These are phyloP conservation scores for Psidium friedrichsthalianum DNA, from an alignment of 345 rosid species.

Conservation along the genomic window DNA sequence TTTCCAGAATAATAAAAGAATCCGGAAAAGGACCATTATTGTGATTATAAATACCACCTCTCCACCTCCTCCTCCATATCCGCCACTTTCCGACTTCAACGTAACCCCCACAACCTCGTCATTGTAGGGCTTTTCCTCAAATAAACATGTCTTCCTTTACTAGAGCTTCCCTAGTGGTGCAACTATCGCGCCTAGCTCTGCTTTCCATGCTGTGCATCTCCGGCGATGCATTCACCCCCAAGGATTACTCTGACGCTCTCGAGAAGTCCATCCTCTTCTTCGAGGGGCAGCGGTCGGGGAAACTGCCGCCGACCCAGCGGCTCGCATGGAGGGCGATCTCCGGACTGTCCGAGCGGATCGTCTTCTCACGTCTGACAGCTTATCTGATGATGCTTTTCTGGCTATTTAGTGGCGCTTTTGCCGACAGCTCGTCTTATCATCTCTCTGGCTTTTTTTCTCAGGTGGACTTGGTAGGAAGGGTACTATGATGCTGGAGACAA, in stretches of 20 bases:
- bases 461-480: conserved; percentile 65
- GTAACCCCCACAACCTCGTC: neutral
- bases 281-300: conserved; percentile 72
- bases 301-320: conserved; percentile 41
- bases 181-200: conserved; percentile 1
- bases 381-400: neutral
- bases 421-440: too few species aligned
- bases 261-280: conserved; percentile 56
- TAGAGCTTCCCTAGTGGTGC: neutral
- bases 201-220: conserved; percentile 8
- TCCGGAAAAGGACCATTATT: neutral
- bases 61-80: neutral
- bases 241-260: conserved; percentile 52
- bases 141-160: neutral
- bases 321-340: conserved; percentile 53
- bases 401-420: neutral
- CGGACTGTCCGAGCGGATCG: conserved; percentile 51
- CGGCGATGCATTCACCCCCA: conserved; percentile 34
- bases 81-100: neutral
- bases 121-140: neutral
- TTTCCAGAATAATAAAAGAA: neutral
- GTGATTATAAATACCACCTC: neutral
- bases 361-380: conserved; percentile 23
- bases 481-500: conserved; percentile 84
- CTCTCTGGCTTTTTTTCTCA: conserved; percentile 7